Base-by-base conservation (phyloP, 1,284 basidiomycete genomes). In the Puccinia polysora region DNA sequence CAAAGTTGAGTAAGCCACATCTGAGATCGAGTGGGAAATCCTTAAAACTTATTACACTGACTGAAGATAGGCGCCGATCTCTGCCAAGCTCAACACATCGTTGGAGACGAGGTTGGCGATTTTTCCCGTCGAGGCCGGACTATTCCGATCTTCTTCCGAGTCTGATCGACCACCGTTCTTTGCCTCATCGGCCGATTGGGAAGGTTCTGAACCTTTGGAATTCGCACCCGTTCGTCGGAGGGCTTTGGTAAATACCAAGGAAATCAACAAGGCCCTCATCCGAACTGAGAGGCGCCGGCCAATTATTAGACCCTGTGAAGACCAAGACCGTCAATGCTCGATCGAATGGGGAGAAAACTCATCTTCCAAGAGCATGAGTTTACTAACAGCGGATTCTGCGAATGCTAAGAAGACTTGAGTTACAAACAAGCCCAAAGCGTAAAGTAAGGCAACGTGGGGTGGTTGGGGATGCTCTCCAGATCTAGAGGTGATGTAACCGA, bases 221-320 rank as follows among this genome's bases (percentile, higher is more conserved):
- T 52, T 65, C 43, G 80, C 78, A 74, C 84, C 83, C 68, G 81
- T 80, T 23, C 84, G 76, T 14, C 84, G 80, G 0, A 85, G 79
- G 0, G 83, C 82, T 77, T 85, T 85, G 62, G 82, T 82, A 74
- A 84, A 83, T 32, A 84, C 82, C 73, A 85, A 83, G 47, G 82
- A 78, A 74, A 84, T 81, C 67, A 85, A 81, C 73, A 85, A 81
- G 0, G 83, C 80, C 34, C 79, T 75, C 4, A 78, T 73, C 50
- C 76, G 75, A 47, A 77, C 65, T 28, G 65, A 68, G n/a, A 68
- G 55, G 12, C 65, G 53, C 28, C 55, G 36, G 15, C 65, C 65
- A n/a, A 68, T 53, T 40, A 68, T 58, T 32, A 68, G n/a, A 4
- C 53, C 49, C 65, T 68, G 34, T 58, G 1, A 34, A 36, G n/a